Percentiles rank a stretch among this genome's conserved stretches.
These are phyloP conservation scores for Talaromyces atroroseus DNA, from an alignment of 2,329 filamentous ascomycete genomes.

Conservation along the genomic window DNA sequence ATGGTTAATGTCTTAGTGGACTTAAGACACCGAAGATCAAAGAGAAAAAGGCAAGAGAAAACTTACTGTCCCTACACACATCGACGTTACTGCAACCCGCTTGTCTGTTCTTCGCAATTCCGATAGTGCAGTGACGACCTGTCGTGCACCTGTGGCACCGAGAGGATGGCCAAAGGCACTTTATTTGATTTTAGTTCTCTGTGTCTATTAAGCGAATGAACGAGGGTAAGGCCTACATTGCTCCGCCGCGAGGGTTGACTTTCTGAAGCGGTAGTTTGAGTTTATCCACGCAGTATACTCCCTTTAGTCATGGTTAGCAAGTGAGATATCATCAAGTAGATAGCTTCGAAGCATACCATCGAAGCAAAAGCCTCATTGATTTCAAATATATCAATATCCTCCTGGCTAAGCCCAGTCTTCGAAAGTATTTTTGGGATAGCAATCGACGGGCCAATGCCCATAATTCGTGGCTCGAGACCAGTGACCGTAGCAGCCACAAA, in stretches of 20 bases:
- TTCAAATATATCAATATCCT: conserved; percentile 37
- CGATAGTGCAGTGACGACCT: conserved; percentile 81
- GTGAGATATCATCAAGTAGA: not conserved
- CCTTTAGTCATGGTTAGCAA: conserved; percentile 45
- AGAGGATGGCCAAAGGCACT: conserved; percentile 83
- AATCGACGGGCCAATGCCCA: conserved; percentile 88
- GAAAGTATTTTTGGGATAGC: conserved; percentile 84
- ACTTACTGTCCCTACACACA: conserved; percentile 83
- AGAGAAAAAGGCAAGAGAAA: conserved; percentile 31
- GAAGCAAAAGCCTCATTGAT: conserved; percentile 88
- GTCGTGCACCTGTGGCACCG: conserved; percentile 83
- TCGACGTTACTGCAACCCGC: conserved; percentile 79
- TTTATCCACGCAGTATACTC: conserved; percentile 82
- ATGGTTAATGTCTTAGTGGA: not conserved
- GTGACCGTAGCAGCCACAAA: conserved; percentile 77
- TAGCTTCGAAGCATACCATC: conserved; percentile 25
- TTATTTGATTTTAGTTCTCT: not conserved
- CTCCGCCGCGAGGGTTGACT: conserved; percentile 91
- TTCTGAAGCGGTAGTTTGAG: conserved; percentile 72
- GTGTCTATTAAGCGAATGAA: not conserved
- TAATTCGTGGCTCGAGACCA: conserved; percentile 80
- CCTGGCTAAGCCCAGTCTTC: conserved; percentile 64
- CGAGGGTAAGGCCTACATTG: conserved; percentile 50
- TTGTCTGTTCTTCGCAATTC: conserved; percentile 75
- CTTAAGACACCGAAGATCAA: no score